Percentiles rank a stretch among this genome's conserved stretches.
Conservation (phyloP, 2,329 filamentous ascomycete genomes). For the Aspergillus cejpii region DNA sequence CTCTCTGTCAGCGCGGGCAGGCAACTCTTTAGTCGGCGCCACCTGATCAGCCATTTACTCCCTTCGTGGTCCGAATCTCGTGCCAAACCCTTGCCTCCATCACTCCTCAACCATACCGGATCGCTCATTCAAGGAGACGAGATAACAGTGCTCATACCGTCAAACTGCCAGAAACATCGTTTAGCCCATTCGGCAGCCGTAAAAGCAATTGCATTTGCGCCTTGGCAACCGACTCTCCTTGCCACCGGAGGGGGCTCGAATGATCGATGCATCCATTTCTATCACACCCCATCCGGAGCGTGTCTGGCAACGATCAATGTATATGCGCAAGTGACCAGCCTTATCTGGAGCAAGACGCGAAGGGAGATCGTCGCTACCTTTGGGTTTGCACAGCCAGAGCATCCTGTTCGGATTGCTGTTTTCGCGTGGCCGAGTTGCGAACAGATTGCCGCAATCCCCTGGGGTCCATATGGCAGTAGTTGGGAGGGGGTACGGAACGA, state of each 20-base stretch:
- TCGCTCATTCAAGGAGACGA: constrained; percentile 28
- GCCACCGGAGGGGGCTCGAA: constrained; percentile 91
- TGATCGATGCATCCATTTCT: constrained; percentile 94
- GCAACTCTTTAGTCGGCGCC: constrained; percentile 20
- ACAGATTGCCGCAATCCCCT: constrained; percentile 78
- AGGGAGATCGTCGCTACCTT: constrained; percentile 90
- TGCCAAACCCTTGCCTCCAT: constrained; percentile 12
- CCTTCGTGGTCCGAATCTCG: constrained; percentile 24
- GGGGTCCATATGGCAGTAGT: constrained; percentile 53
- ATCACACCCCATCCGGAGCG: constrained; percentile 75
- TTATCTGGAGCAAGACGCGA: constrained; percentile 81
- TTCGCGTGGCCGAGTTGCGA: constrained; percentile 92
- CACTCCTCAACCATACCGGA: constrained; percentile 23
- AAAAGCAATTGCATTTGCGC: constrained; percentile 94
- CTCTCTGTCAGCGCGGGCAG: constrained; percentile 15
- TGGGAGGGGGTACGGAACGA: constrained; percentile 24
- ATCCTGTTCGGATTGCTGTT: constrained; percentile 80
- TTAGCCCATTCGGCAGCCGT: constrained; percentile 81
- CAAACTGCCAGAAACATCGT: constrained; percentile 59
- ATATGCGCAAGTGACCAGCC: constrained; percentile 82
- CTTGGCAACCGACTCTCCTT: constrained; percentile 80
- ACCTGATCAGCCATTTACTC: constrained; percentile 21
- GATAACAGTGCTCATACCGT: constrained; percentile 45
- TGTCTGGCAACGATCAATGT: constrained; percentile 86
- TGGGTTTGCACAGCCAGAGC: constrained; percentile 85